Evolutionary conservation across 441 rosid genomes (phyloP).

Genomic region (Erysimum cheiri): DNA sequence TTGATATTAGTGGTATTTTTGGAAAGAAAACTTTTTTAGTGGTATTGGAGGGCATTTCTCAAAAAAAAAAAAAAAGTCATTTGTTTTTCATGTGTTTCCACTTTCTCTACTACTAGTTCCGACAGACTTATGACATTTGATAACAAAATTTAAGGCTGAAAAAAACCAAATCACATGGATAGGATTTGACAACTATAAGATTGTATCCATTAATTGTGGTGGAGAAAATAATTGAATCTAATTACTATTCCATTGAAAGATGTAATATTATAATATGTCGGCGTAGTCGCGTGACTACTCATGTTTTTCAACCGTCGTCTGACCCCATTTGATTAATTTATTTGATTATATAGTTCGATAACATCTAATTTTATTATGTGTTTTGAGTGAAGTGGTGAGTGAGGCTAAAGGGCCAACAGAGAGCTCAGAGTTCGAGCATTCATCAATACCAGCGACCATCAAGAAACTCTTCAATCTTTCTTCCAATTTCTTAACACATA

Average conservation of each 20-base stretch:
- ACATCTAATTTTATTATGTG: neutral
- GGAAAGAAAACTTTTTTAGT: too few species aligned
- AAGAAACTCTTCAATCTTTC: conserved; percentile 87
- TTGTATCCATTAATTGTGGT: conserved; percentile 24
- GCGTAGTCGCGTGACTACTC: conserved; percentile 33
- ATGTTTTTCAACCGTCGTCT: conserved; percentile 28
- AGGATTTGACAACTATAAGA: conserved; percentile 26
- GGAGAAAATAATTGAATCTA: conserved; percentile 28
- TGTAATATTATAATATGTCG: conserved; percentile 26
- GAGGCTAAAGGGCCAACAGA: conserved; percentile 72
- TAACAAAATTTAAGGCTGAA: conserved; percentile 21
- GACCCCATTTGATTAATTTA: conserved; percentile 22
- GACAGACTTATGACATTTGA: conserved; percentile 21
- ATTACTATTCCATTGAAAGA: conserved; percentile 17
- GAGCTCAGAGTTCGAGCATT: conserved; percentile 85
- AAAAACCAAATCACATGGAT: conserved; percentile 37
- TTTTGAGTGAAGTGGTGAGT: conserved; percentile 52
- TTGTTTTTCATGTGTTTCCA: conserved; percentile 31
- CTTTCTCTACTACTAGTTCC: conserved; percentile 1
- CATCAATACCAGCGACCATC: conserved; percentile 91
- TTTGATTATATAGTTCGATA: conserved; percentile 1
- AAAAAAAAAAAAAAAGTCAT: conserved; percentile 22
- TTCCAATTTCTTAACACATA: conserved; percentile 86
- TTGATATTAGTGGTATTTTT: too few species aligned
- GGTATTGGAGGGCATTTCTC: too few species aligned